Conservation (phyloP, 495 filamentous ascomycete genomes). For the Annulohypoxylon bovei region DNA sequence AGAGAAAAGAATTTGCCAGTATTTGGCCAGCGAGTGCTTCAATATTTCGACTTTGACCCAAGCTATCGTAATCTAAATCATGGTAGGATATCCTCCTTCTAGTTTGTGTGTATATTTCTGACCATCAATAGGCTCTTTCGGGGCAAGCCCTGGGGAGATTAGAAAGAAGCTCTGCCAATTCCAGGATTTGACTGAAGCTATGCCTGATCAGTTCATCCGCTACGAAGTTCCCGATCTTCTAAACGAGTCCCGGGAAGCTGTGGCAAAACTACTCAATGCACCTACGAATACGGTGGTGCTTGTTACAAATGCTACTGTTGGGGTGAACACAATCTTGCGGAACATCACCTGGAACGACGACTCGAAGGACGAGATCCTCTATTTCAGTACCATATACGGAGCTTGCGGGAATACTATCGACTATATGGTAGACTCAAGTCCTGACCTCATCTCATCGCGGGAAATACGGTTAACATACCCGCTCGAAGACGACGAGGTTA, state of each 20-base stretch:
- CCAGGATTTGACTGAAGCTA: slow-evolving; percentile 68
- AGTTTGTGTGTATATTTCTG: neutral
- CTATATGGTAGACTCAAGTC: slow-evolving; percentile 70
- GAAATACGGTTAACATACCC: slow-evolving; percentile 62
- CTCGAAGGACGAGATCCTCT: slow-evolving; percentile 69
- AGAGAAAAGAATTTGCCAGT: neutral
- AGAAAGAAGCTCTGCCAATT: slow-evolving; percentile 64
- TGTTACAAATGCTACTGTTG: slow-evolving; percentile 81
- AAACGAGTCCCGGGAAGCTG: slow-evolving; percentile 67
- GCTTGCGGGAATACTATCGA: slow-evolving; percentile 75
- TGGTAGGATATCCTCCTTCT: slow-evolving; percentile 59
- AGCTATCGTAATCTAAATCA: slow-evolving; percentile 82
- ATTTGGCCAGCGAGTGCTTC: slow-evolving; percentile 37
- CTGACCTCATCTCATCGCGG: slow-evolving; percentile 45
- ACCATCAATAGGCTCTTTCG: slow-evolving; percentile 71
- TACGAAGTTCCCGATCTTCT: slow-evolving; percentile 67
- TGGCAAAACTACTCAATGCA: slow-evolving; percentile 71
- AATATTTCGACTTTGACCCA: slow-evolving; percentile 75
- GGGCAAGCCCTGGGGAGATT: slow-evolving; percentile 72
- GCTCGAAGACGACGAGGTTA: slow-evolving; percentile 64
- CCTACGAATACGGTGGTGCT: slow-evolving; percentile 73
- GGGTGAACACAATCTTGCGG: slow-evolving; percentile 75
- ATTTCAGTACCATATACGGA: slow-evolving; percentile 81
- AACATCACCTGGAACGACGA: slow-evolving; percentile 65
- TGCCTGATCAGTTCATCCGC: slow-evolving; percentile 78